A percentile compares a stretch with the other conserved stretches of the same genome.
Conservation (phyloP, 2,329 filamentous ascomycete species). For the Venturia effusa region DNA sequence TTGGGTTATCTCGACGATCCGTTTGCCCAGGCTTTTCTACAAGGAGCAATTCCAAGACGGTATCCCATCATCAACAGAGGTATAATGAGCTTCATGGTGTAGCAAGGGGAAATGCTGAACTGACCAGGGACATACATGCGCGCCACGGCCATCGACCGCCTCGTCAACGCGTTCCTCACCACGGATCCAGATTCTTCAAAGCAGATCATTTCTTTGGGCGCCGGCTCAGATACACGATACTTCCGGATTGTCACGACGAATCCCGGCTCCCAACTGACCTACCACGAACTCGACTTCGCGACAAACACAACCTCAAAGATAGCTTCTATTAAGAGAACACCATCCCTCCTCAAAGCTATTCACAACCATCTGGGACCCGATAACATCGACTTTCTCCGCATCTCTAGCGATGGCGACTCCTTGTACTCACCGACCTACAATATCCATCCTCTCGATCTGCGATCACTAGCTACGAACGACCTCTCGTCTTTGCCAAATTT, state of each 20-base stretch:
- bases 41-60: conserved; percentile 47
- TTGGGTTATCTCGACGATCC: conserved; percentile 75
- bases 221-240: conserved; percentile 83
- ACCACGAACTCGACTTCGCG: conserved; percentile 90
- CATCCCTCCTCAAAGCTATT: conserved; percentile 19
- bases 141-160: conserved; percentile 68
- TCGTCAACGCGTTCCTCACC: conserved; percentile 62
- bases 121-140: conserved; percentile 77
- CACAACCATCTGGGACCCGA: conserved; percentile 19
- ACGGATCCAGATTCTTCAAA: conserved; percentile 31
- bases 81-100: conserved; percentile 26
- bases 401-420: conserved; percentile 29
- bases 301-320: conserved; percentile 61
- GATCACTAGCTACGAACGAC: conserved; percentile 37
- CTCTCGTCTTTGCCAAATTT: conserved; percentile 20
- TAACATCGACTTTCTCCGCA: conserved; percentile 21
- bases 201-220: conserved; percentile 86
- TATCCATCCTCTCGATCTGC: conserved; percentile 54
- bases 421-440: conserved; percentile 42
- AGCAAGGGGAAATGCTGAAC: conserved; percentile 3
- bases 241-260: conserved; percentile 57
- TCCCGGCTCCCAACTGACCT: conserved; percentile 44
- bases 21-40: conserved; percentile 62
- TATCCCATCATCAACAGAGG: conserved; percentile 93
- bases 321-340: conserved; percentile 23